A percentile compares a stretch with the other conserved stretches of the same genome.
These are phyloP conservation scores for Theobroma grandiflorum DNA, from an alignment of 441 rosid species.

Conservation along the genomic window DNA sequence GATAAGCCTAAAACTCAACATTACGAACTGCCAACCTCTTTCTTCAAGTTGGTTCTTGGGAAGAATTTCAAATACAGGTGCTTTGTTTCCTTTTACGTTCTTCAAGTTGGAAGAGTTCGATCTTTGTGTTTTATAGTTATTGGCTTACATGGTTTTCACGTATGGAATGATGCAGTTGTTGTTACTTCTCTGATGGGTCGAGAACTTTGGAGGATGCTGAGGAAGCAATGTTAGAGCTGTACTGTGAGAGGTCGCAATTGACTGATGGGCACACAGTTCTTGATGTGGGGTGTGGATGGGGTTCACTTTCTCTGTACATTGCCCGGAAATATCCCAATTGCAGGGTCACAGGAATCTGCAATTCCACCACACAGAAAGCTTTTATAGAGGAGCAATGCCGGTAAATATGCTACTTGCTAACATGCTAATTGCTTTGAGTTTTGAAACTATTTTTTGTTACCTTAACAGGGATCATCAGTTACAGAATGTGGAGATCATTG, in stretches of 20 bases:
- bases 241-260: slow-evolving; percentile 72
- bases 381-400: slow-evolving; percentile 65
- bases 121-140: not conserved
- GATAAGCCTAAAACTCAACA: slow-evolving; percentile 76
- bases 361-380: slow-evolving; percentile 78
- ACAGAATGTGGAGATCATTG: slow-evolving; percentile 74
- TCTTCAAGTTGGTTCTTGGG: slow-evolving; percentile 85
- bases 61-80: slow-evolving; percentile 76
- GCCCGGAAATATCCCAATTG: slow-evolving; percentile 70
- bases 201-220: slow-evolving; percentile 81
- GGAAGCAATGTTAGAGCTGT: slow-evolving; percentile 73
- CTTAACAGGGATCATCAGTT: slow-evolving; percentile 57
- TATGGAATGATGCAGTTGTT: slow-evolving; percentile 52
- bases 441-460: not conserved
- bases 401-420: slow-evolving; percentile 40
- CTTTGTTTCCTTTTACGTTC: not conserved
- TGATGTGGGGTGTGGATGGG: slow-evolving; percentile 95
- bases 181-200: slow-evolving; percentile 65
- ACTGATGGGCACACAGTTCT: slow-evolving; percentile 79
- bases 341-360: slow-evolving; percentile 83
- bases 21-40: slow-evolving; percentile 85
- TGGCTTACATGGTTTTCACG: not conserved
- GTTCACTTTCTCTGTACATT: slow-evolving; percentile 75
- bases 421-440: not conserved
- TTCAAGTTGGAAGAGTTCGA: not conserved